Percentiles rank a stretch among this genome's conserved stretches.
These are phyloP conservation scores for Halteria grandinella DNA, from an alignment of 73 alveolate species.

Conservation along the genomic window DNA sequence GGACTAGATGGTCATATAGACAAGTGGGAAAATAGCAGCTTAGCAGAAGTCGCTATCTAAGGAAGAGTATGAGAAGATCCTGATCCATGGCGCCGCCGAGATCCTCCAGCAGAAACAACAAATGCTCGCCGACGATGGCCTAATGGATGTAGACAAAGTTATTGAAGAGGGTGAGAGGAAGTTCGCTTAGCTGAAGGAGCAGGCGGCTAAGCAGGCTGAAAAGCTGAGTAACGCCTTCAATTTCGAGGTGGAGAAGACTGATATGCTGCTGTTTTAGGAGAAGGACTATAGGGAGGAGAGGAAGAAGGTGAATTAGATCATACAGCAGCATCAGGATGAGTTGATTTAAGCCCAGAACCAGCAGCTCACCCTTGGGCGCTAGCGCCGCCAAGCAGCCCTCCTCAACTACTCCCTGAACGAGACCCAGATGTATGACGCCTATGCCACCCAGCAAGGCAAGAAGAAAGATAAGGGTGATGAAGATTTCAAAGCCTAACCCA, in stretches of 20 bases:
- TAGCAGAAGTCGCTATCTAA: slow-evolving; percentile 50
- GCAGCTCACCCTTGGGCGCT: too few species aligned
- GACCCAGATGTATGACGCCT: not conserved
- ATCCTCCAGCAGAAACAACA: slow-evolving; percentile 61
- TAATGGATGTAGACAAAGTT: slow-evolving; percentile 9
- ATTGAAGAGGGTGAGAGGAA: slow-evolving; percentile 44
- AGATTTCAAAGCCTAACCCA: not conserved
- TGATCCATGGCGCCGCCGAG: slow-evolving; percentile 79
- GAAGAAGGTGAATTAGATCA: not conserved
- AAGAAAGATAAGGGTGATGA: slow-evolving; percentile 4
- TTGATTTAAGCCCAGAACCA: too few species aligned
- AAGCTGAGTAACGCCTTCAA: slow-evolving; percentile 20
- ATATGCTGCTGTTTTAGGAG: slow-evolving; percentile 20
- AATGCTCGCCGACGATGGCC: slow-evolving; percentile 25
- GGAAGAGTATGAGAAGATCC: slow-evolving; percentile 73
- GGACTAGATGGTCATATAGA: slow-evolving; percentile 70
- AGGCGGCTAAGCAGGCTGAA: slow-evolving; percentile 32
- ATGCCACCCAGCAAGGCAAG: not conserved
- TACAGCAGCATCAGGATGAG: slow-evolving; percentile 8
- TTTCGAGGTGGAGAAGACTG: slow-evolving; percentile 18
- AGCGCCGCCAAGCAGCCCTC: too few species aligned
- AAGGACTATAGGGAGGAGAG: slow-evolving; percentile 44
- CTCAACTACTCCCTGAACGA: too few species aligned
- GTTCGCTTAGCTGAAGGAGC: slow-evolving; percentile 8
- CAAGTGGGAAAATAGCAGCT: slow-evolving; percentile 60